Conservation (phyloP, 1,139 yeast species). For the Hyphopichia khmerensis region DNA sequence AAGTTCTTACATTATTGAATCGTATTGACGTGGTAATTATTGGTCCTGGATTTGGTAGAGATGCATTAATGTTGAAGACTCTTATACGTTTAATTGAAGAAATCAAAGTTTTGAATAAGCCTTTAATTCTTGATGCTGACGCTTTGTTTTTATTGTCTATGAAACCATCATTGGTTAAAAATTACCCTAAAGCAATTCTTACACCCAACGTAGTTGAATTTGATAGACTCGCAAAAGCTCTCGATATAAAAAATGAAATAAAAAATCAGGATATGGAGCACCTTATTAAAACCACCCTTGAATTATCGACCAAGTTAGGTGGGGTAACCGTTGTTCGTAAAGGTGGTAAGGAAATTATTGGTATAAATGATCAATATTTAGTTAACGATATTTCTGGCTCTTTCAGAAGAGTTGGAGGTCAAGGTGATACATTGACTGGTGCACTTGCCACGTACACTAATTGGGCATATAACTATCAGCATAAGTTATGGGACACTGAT, state of each 20-base stretch:
- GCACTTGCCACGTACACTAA: constrained; percentile 40
- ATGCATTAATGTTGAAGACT: constrained; percentile 61
- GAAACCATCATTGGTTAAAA: constrained; percentile 52
- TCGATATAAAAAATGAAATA: constrained; percentile 31
- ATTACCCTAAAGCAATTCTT: constrained; percentile 56
- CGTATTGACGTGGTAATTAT: constrained; percentile 80
- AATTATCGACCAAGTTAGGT: constrained; percentile 57
- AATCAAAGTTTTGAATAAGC: constrained; percentile 51
- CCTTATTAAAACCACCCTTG: constrained; percentile 28
- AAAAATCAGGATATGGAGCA: constrained; percentile 22
- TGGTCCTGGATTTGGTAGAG: constrained; percentile 96
- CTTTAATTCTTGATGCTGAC: constrained; percentile 88
- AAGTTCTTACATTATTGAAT: constrained; percentile 52
- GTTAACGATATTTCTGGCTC: constrained; percentile 57
- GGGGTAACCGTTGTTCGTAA: constrained; percentile 71
- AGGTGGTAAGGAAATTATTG: constrained; percentile 67
- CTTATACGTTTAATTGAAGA: constrained; percentile 58
- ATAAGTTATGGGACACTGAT: constrained; percentile 51
- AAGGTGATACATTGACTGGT: constrained; percentile 49
- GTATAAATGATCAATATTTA: constrained; percentile 43
- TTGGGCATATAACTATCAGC: constrained; percentile 55
- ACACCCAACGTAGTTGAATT: constrained; percentile 94
- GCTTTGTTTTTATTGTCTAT: constrained; percentile 65
- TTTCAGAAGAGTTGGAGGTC: constrained; percentile 46
- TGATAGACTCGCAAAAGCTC: constrained; percentile 54